These are phyloP conservation scores for Mucor saturninus DNA, from an alignment of 371 early-diverging fungal genomes.

Conservation along the genomic window DNA sequence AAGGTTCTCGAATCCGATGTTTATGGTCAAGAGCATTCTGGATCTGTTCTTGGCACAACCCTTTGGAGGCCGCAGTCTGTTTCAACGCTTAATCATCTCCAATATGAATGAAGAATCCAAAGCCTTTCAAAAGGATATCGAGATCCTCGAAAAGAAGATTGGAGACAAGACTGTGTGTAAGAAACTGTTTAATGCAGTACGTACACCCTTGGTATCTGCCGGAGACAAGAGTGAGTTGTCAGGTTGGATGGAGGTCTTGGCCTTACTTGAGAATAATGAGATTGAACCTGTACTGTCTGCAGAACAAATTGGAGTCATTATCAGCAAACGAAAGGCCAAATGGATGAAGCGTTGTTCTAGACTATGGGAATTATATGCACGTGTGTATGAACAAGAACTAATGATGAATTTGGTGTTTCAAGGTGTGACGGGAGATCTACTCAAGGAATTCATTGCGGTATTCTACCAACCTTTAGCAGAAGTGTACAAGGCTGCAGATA, in stretches of 20 bases:
- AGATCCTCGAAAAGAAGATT: constrained; percentile 48
- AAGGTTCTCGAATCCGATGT: constrained; percentile 65
- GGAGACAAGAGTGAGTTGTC: too few relatives aligned
- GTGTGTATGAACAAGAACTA: constrained; percentile 61
- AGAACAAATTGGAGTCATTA: constrained; percentile 7
- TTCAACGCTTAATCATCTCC: constrained; percentile 63
- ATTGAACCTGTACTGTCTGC: constrained; percentile 17
- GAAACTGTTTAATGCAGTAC: constrained; percentile 59
- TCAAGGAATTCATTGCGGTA: constrained; percentile 65
- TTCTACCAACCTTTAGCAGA: constrained; percentile 70
- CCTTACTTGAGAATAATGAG: constrained; percentile 15
- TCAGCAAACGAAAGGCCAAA: not conserved
- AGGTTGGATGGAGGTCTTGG: constrained; percentile 6
- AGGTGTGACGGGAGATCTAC: constrained; percentile 65
- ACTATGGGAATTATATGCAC: constrained; percentile 55
- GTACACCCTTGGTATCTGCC: constrained; percentile 27
- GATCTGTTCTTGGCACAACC: constrained; percentile 73
- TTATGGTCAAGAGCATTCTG: constrained; percentile 63
- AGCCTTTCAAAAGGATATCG: constrained; percentile 55
- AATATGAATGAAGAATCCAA: constrained; percentile 64
- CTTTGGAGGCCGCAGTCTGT: constrained; percentile 65
- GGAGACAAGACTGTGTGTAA: constrained; percentile 51
- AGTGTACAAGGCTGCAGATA: constrained; percentile 72
- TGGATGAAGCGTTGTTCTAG: constrained; percentile 41
- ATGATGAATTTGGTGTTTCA: constrained; percentile 63